Evolutionary conservation across 345 rosid genomes (phyloP), one percentile per base, ranked within the genome.

Genomic region (Schrenkiella parvula): DNA sequence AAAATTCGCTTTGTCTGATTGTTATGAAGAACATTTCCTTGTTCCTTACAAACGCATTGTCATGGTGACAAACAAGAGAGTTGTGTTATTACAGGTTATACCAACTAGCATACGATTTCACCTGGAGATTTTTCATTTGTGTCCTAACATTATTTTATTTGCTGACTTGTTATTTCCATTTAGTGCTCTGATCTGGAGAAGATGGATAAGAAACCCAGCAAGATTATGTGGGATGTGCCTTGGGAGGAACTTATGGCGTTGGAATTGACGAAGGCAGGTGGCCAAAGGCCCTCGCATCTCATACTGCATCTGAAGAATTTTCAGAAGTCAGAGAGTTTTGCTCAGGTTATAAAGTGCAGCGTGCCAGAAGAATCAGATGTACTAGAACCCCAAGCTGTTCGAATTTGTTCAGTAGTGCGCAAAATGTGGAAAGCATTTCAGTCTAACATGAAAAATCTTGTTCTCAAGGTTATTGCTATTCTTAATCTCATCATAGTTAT

Each of bases 161-260:
- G 67, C 79, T 54, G 58, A 67, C 28, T 66, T 66, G 51, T 75
- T 71, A 2, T 66, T 66, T 77, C 46, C 42, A 34, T 78, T 42
- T 69, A 95, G 99, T 89, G 93, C 82, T 71, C 77, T 46, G 81
- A 81, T 82, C 80, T 78, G 25, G 92, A 87, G 74, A 91, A 89
- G 82, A 84, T 91, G 91, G 95, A 89, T 67, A 89, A 83, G 76
- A 95, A 87, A 66, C 91, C 99, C 78, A 84, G 88, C 80, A 95
- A 91, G 85, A 89, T 95, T 70, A 80, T 86, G 84, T 95, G 99
- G 99, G 97, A 95, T 78, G 93, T 95, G 71, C 88, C 95, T 14
- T 95, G 97, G 97, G 95, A 89, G 75, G 91, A 89, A 68, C 84
- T 95, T 57, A 75, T 95, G 95, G 83, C 99, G n/a, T 65, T 95